Evolutionary conservation across 805 yeast species (phyloP).

Genomic region (Dipodascus albidus): DNA sequence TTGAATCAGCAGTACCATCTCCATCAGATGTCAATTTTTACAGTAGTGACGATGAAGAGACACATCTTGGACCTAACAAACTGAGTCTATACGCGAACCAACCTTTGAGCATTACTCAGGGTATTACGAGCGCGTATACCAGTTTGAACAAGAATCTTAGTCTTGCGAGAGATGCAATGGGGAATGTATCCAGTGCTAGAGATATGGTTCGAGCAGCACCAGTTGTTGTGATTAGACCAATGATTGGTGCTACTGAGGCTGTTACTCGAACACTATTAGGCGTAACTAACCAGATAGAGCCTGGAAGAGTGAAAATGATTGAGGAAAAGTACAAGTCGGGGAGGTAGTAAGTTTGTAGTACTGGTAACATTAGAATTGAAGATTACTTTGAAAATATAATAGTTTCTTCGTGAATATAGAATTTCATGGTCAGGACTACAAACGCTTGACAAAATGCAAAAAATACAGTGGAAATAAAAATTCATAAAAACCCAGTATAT

Average conservation of each 20-base stretch:
- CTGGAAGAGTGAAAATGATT: conserved; percentile 13
- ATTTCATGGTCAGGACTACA: too few species aligned
- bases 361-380: background rate
- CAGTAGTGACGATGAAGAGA: conserved; percentile 7
- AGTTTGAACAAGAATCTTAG: conserved; percentile 58
- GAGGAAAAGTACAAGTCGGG: conserved; percentile 7
- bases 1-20: conserved; percentile 71
- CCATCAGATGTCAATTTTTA: conserved; percentile 1
- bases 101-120: conserved; percentile 61
- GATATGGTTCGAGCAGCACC: conserved; percentile 72
- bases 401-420: too few species aligned
- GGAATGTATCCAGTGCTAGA: conserved; percentile 46
- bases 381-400: too few species aligned
- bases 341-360: background rate
- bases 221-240: conserved; percentile 65
- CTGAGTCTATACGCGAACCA: conserved; percentile 72
- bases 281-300: conserved; percentile 64
- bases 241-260: conserved; percentile 90
- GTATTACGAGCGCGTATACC: conserved; percentile 61
- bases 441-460: too few species aligned
- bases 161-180: conserved; percentile 57
- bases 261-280: conserved; percentile 76
- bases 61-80: conserved; percentile 26
- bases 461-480: too few species aligned
- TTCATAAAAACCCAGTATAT: too few species aligned